Evolutionary conservation across 352 stramenopile species (phyloP).

Genomic region (Pythium brassicae): DNA sequence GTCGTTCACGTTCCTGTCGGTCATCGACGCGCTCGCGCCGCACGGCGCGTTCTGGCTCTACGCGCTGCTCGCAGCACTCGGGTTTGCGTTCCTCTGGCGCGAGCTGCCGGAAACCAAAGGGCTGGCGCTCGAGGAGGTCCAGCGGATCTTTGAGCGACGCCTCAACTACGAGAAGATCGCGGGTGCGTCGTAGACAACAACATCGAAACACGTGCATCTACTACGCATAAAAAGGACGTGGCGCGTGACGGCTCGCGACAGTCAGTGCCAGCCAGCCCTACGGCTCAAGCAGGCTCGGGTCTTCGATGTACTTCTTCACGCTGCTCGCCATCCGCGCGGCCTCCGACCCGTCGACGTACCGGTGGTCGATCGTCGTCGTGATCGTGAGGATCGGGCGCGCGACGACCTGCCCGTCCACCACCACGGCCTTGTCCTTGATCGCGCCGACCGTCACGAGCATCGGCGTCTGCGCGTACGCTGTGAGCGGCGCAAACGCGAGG

Average conservation of each 20-base stretch:
- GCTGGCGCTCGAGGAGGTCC: slow-evolving; percentile 90
- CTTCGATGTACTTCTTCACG: slow-evolving; percentile 47
- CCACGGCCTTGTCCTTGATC: slow-evolving; percentile 59
- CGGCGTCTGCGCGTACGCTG: slow-evolving; percentile 53
- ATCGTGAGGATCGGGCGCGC: slow-evolving; percentile 61
- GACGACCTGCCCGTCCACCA: slow-evolving; percentile 51
- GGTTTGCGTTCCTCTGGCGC: slow-evolving; percentile 72
- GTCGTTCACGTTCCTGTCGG: slow-evolving; percentile 92
- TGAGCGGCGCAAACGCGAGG: slow-evolving; percentile 59
- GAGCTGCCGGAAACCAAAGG: slow-evolving; percentile 93
- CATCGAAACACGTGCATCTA: slow-evolving; percentile 1
- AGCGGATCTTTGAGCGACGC: slow-evolving; percentile 73
- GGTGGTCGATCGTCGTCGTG: slow-evolving; percentile 69
- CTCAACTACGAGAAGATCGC: slow-evolving; percentile 35
- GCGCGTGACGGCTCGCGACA: no score
- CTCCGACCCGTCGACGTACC: slow-evolving; percentile 61
- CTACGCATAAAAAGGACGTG: no score
- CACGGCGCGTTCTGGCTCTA: slow-evolving; percentile 93
- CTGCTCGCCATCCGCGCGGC: slow-evolving; percentile 51
- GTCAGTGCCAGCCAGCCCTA: no score
- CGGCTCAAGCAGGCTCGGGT: slow-evolving; percentile 44
- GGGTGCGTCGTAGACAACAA: slow-evolving; percentile 8
- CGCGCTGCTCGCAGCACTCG: slow-evolving; percentile 59
- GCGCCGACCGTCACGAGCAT: slow-evolving; percentile 69
- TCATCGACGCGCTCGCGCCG: slow-evolving; percentile 52